Base-by-base conservation (phyloP, 768 basidiomycete species). In the Hygrocybe coccinea region DNA sequence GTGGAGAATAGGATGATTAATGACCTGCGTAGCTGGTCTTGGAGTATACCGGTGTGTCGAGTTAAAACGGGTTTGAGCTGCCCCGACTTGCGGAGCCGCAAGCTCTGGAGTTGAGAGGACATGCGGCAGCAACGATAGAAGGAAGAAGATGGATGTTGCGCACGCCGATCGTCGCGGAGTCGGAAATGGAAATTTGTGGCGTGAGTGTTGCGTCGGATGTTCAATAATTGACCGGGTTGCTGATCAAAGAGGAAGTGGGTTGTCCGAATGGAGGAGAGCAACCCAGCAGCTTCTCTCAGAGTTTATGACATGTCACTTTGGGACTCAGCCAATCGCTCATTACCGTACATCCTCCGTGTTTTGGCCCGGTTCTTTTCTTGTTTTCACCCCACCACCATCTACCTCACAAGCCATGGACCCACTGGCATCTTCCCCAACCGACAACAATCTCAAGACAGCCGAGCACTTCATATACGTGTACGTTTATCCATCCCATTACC, bases 11-110 rank as follows among this genome's bases (percentile, higher is more conserved):
- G n/a, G 50, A 35, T 37, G 52, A 33, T 36, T n/a, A 39, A 69
- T 56, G 50, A 84, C 87, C 86, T 83, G 58, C 89, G 81, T 55
- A 90, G 77, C 64, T 87, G 86, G 62, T 92, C 89, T 68, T 92
- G 89, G 22, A 92, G 75, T 49, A 91, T 79, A 35, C 89, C 86
- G 1, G 78, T 72, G 65, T 90, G 85, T 48, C 84, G 66, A 5
- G n/a, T 12, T n/a, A 5, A 12, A 12, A 17, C 22, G 5, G n/a
- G 11, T 46, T n/a, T 46, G 21, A 71, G 64, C 49, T 66, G 59
- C 21, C 51, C 35, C 57, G 62, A 39, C 7, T 69, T 71, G 21
- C 79, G 79, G 43, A 77, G 76, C 52, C 82, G 77, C 44, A 83
- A 71, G 39, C 80, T 78, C 59, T 84, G 62, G 37, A 73, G 72